A percentile compares a stretch with the other conserved stretches of the same genome.
Conservation (phyloP, 441 rosid species). For the Viola pubescens region DNA sequence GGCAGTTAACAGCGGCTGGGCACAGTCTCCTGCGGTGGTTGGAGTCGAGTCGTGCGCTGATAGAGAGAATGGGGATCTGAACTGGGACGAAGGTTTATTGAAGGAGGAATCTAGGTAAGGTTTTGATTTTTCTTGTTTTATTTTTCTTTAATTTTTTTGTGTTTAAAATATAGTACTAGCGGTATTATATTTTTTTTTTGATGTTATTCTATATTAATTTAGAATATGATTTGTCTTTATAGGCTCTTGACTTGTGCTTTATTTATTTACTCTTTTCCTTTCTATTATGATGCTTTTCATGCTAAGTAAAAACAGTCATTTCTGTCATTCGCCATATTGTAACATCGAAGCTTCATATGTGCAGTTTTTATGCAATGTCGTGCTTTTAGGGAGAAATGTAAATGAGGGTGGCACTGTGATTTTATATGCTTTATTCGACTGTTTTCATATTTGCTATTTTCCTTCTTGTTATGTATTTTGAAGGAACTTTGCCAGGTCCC, state of each 20-base stretch:
- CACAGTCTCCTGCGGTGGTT: not conserved
- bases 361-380: not conserved
- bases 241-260: no score
- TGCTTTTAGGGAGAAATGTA: not conserved
- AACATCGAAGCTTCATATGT: no score
- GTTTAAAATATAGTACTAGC: no score
- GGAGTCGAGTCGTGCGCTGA: constrained; percentile 10
- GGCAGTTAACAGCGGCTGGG: not conserved
- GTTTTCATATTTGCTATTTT: not conserved
- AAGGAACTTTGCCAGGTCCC: not conserved
- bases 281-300: no score
- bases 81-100: constrained; percentile 6
- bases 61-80: constrained; percentile 5
- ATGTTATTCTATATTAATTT: no score
- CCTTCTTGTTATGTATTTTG: not conserved
- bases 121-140: not conserved
- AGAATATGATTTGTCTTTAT: no score
- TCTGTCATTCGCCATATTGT: not conserved
- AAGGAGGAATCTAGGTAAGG: constrained; percentile 23
- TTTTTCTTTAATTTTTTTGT: not conserved
- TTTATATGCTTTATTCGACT: not conserved
- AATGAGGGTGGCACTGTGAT: not conserved
- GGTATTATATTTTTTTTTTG: no score
- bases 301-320: no score
- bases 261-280: no score